Evolutionary conservation across 75 land plant species (phyloP), one percentile per base, ranked within the genome.

Genomic region (Pseudotsuga menziesii): DNA sequence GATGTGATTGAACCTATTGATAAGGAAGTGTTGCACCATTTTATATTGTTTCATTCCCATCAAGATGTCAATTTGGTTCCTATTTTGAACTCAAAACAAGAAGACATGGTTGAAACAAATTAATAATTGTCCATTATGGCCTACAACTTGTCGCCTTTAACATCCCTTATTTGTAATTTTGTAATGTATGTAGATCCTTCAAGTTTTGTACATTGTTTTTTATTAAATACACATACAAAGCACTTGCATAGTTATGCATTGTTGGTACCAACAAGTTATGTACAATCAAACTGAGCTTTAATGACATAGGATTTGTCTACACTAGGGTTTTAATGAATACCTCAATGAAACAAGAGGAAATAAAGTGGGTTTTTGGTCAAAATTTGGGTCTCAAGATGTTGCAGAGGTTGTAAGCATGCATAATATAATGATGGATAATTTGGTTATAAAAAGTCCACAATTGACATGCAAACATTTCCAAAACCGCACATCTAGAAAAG

Each of bases 21-120:
- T 26, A 61, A 32, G 36, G 69, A 35, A 35, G 41, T 4, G 25
- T 20, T 14, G 29, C 69, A 64, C 29, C 69, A 35, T 29, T 64
- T 39, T 39, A 64, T 15, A 6, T 15, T 19, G 16, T 64, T 64
- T 6, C 41, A 64, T 3, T 29, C 36, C 35, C 4, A 13, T 64
- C 39, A 64, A 64, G 19, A 35, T 64, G 36, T 64, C 25, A 64
- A 64, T 64, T 64, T 64, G 69, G 2, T 64, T 64, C 69, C 39
- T 64, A 64, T 17, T 27, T 9, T 39, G 35, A 64, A 35, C 69
- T 17, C 44, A 0, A 0, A 29, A 4, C 69, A 64, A 16, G 35
- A 11, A 64, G 39, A 15, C 39, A 64, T 63, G 67, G 3, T 35
- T 17, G 35, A 64, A 64, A 17, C 69, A 64, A 64, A 39, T 64